Conservation (phyloP, 2,329 filamentous ascomycete species). For the Fusarium brachygibbosum region DNA sequence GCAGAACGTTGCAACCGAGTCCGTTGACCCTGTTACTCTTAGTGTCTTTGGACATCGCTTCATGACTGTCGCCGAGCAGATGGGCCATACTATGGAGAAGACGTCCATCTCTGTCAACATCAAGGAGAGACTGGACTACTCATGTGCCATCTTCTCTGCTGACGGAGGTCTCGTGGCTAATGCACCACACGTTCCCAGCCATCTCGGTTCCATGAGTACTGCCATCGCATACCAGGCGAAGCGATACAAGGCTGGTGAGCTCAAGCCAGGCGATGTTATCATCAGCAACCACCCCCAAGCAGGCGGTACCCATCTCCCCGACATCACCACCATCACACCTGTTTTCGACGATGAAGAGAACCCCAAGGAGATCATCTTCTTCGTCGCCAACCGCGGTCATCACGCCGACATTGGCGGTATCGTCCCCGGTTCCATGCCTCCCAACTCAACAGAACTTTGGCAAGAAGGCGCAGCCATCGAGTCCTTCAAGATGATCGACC, state of each 20-base stretch:
- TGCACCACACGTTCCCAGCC: constrained; percentile 39
- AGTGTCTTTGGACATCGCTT: constrained; percentile 83
- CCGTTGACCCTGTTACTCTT: constrained; percentile 79
- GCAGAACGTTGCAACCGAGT: constrained; percentile 45
- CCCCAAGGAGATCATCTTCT: constrained; percentile 52
- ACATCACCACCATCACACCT: constrained; percentile 49
- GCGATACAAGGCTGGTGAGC: constrained; percentile 37
- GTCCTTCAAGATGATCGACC: constrained; percentile 49
- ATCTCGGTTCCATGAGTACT: constrained; percentile 43
- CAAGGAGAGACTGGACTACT: constrained; percentile 83
- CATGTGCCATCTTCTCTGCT: constrained; percentile 80
- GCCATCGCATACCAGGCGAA: constrained; percentile 43
- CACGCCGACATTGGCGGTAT: constrained; percentile 67
- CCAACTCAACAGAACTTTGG: constrained; percentile 71
- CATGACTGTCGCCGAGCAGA: constrained; percentile 86
- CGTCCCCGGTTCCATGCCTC: constrained; percentile 81
- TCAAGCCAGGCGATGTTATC: constrained; percentile 42
- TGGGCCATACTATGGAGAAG: constrained; percentile 82
- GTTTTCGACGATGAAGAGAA: constrained; percentile 51
- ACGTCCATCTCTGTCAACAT: constrained; percentile 83
- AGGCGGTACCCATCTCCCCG: constrained; percentile 47
- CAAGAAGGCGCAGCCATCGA: constrained; percentile 72
- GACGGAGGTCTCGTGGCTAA: constrained; percentile 58
- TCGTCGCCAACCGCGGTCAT: constrained; percentile 52
- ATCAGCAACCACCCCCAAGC: constrained; percentile 48